Conservation (phyloP, 108 stramenopile genomes). For the Pelagomonas calceolata region DNA sequence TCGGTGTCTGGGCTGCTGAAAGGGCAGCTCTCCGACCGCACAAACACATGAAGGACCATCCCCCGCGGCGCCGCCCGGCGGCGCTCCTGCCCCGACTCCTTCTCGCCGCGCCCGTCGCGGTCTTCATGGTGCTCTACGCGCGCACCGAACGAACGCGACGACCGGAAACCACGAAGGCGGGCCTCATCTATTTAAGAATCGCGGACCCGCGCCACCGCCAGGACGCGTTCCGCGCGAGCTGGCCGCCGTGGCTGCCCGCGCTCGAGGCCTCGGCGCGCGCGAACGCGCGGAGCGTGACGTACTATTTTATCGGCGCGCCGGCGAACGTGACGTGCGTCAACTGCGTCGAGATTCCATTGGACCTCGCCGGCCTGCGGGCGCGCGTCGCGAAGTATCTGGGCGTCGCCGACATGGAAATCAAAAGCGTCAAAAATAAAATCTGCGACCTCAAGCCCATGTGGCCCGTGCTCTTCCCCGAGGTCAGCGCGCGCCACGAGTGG, state of each 20-base stretch:
- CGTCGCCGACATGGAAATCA: not conserved
- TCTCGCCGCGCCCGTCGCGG: too few relatives aligned
- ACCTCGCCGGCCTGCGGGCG: not conserved
- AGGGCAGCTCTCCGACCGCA: too few relatives aligned
- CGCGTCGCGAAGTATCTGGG: not conserved
- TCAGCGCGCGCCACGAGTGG: not conserved
- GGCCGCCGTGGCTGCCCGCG: not conserved
- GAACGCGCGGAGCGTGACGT: not conserved
- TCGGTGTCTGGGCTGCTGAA: too few relatives aligned
- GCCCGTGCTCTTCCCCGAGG: not conserved
- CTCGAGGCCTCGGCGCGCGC: not conserved
- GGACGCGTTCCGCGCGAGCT: not conserved
- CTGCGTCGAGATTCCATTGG: not conserved
- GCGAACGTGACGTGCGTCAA: not conserved
- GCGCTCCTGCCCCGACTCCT: too few relatives aligned
- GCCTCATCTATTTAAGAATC: not conserved
- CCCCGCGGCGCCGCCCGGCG: too few relatives aligned
- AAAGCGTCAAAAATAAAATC: not conserved
- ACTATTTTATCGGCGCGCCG: not conserved
- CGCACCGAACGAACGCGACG: too few relatives aligned
- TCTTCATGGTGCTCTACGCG: too few relatives aligned
- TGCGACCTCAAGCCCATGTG: conserved; percentile 2
- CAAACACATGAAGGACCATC: too few relatives aligned
- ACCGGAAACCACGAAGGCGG: not conserved
- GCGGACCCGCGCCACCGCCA: not conserved